Evolutionary conservation across 441 rosid species (phyloP), one percentile per base, ranked within the genome.

Genomic region (Biscutella laevigata): DNA sequence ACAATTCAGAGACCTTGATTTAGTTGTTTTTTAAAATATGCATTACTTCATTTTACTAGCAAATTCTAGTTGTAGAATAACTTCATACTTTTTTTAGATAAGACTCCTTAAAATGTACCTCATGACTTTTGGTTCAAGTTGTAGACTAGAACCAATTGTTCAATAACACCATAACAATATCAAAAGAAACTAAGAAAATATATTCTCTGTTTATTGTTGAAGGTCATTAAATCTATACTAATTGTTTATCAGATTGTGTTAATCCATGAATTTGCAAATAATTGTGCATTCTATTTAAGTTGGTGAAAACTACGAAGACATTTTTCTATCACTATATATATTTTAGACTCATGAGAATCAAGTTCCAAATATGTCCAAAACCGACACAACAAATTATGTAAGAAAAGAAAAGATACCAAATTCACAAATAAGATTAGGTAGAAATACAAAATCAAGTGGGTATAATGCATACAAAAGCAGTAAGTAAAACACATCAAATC

Each of bases 401-500:
- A 39, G 41, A 49, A 29, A 39, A 48, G 4, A 29, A 48, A 48
- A 39, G 26, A 7, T 30, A 30, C 34, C 40, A 6, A 48, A 48
- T n/a, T n/a, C 40, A 29, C 22, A 39, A n/a, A n/a, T n/a, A n/a
- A n/a, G n/a, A 14, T 21, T 59, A 40, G 57, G 27, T 33, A 61
- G n/a, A 24, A 19, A 27, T 32, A n/a, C n/a, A n/a, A 22, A 39
- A 39, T 26, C n/a, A 22, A 49, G 16, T 27, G 26, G 20, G 34
- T 11, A 24, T 12, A 29, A 41, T 52, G 36, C 13, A 35, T 24
- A 42, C n/a, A 32, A 19, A 20, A 41, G 10, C 13, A n/a, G 29
- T 0, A 30, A 25, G 42, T 43, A 38, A 54, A 16, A 37, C 21
- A 60, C 50, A 50, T 48, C 56, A 60, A 40, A 39, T 60, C 49